Evolutionary conservation across 768 basidiomycete species (phyloP).

Genomic region (Phaffia tasmanica): DNA sequence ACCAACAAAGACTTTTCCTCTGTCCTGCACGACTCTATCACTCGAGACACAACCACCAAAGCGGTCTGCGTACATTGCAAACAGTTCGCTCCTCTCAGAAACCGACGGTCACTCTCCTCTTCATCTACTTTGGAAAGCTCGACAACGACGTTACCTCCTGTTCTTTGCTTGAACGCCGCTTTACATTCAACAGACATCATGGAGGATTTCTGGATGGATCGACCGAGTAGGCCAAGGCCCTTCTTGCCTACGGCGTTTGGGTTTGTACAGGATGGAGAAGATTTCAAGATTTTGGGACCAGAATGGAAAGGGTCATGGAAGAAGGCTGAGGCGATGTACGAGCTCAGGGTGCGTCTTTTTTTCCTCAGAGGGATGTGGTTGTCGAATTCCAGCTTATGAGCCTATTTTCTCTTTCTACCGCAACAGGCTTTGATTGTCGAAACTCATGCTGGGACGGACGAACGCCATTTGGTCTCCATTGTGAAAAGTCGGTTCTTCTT

Average conservation of each 20-base stretch:
- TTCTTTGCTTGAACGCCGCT: slow-evolving; percentile 75
- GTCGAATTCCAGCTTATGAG: neutral
- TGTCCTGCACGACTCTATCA: slow-evolving; percentile 61
- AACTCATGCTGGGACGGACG: slow-evolving; percentile 57
- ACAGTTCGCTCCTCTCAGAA: slow-evolving; percentile 60
- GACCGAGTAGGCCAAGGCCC: slow-evolving; percentile 29
- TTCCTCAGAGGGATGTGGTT: neutral
- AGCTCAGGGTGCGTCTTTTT: slow-evolving; percentile 52
- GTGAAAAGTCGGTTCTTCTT: slow-evolving; percentile 53
- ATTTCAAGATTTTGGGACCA: slow-evolving; percentile 42
- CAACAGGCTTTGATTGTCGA: slow-evolving; percentile 68
- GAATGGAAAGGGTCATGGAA: slow-evolving; percentile 48
- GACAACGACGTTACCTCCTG: slow-evolving; percentile 46
- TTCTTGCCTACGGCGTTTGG: slow-evolving; percentile 50
- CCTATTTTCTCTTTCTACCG: neutral
- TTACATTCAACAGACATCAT: slow-evolving; percentile 64
- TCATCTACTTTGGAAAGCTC: slow-evolving; percentile 38
- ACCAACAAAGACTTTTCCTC: slow-evolving; percentile 50
- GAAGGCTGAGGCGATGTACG: slow-evolving; percentile 50
- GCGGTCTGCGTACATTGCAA: slow-evolving; percentile 76
- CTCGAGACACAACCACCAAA: slow-evolving; percentile 73
- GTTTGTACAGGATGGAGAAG: slow-evolving; percentile 27
- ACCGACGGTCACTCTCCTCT: slow-evolving; percentile 54
- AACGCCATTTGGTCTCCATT: slow-evolving; percentile 76
- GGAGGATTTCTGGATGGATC: slow-evolving; percentile 60